These are phyloP conservation scores for Pisolithus orientalis DNA, from an alignment of 768 basidiomycete genomes.

Conservation along the genomic window DNA sequence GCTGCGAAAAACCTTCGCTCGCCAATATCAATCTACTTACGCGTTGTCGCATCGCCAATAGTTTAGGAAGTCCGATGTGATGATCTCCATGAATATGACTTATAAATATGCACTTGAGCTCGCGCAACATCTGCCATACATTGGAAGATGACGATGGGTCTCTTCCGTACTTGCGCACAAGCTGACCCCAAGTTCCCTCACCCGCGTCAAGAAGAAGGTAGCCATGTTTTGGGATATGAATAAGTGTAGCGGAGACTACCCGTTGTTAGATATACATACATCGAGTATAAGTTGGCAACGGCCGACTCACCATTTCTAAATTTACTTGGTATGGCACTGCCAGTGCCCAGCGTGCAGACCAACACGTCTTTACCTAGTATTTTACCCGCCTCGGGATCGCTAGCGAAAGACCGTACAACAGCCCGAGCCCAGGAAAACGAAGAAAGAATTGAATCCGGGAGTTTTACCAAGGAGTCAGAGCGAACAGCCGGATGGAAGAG, in stretches of 20 bases:
- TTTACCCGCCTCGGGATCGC: background rate
- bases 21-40: constrained; percentile 33
- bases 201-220: constrained; percentile 83
- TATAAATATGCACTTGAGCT: constrained; percentile 75
- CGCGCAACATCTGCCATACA: constrained; percentile 56
- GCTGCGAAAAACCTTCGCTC: background rate
- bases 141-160: constrained; percentile 29
- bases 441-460: constrained; percentile 26
- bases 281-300: background rate
- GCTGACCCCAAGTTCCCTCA: constrained; percentile 91
- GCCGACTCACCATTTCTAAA: constrained; percentile 72
- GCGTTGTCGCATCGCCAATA: constrained; percentile 64
- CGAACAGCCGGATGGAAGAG: constrained; percentile 25
- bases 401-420: constrained; percentile 17
- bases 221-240: constrained; percentile 67
- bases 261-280: background rate
- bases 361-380: constrained; percentile 54
- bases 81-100: constrained; percentile 94
- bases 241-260: constrained; percentile 67
- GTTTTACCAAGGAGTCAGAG: constrained; percentile 6
- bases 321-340: constrained; percentile 78
- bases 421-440: constrained; percentile 37
- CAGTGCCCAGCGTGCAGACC: constrained; percentile 81
- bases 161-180: constrained; percentile 68
- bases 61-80: constrained; percentile 73